These are phyloP conservation scores for Russula virescens DNA, from an alignment of 768 basidiomycete genomes.

Conservation along the genomic window DNA sequence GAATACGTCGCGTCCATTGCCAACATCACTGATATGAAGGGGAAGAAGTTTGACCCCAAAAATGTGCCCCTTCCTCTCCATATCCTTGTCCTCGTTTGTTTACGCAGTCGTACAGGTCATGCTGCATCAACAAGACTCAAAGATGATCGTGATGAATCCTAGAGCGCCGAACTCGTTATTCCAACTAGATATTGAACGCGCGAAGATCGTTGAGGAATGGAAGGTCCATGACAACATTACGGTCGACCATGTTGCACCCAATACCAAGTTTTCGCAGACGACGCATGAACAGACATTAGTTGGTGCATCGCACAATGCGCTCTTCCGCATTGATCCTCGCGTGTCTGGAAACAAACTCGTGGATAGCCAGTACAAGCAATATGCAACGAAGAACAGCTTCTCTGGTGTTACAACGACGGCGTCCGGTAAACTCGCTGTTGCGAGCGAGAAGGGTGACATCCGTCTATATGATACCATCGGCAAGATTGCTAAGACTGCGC, in stretches of 20 bases:
- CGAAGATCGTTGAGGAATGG: conserved; percentile 98
- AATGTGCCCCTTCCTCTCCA: conserved; percentile 49
- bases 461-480: conserved; percentile 92
- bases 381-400: conserved; percentile 91
- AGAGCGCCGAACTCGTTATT: conserved; percentile 75
- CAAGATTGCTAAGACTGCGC: conserved; percentile 97
- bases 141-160: conserved; percentile 91
- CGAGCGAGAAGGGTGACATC: conserved; percentile 95
- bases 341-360: conserved; percentile 90
- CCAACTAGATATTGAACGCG: conserved; percentile 88
- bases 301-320: conserved; percentile 87
- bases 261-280: conserved; percentile 91
- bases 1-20: conserved; percentile 86
- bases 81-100: not conserved
- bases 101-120: conserved; percentile 56
- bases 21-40: conserved; percentile 72
- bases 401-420: conserved; percentile 88
- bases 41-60: conserved; percentile 77
- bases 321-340: conserved; percentile 98
- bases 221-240: conserved; percentile 87
- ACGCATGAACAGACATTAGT: conserved; percentile 90
- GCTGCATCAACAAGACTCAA: conserved; percentile 93
- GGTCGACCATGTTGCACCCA: conserved; percentile 87
- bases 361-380: conserved; percentile 93
- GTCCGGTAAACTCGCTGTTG: conserved; percentile 82